Base-by-base conservation (phyloP, 23 red algal genomes). In the Gracilaria gracilis region DNA sequence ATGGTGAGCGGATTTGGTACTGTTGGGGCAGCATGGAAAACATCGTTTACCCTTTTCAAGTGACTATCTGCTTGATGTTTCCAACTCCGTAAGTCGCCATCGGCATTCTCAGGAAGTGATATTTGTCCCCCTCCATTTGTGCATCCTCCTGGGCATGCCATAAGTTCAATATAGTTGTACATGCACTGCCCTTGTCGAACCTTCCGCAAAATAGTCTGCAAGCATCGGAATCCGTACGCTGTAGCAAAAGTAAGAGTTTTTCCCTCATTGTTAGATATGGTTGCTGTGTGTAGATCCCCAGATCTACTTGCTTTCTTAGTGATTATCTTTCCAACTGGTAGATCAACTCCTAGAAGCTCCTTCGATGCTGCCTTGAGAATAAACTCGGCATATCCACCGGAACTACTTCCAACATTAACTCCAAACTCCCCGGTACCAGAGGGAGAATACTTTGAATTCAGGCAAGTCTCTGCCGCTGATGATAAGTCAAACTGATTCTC, bases 61-160 rank as follows among this genome's bases (percentile, higher is more conserved):
- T 82, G 79, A 37, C n/a, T 65, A 82, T 59, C 42, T 44, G 79
- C 27, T 82, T 62, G 53, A 38, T 40, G 53, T 64, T 82, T 82
- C 58, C 54, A 62, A 19, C 54, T 62, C 21, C 58, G 9, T 27
- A 65, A 25, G 54, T 82, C 79, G 5, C 37, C 79, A 11, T 40
- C 44, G 4, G 4, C 21, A 62, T 59, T 17, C 25, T 61, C 54
- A 15, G 79, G 79, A 38, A 44, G 15, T 40, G 83, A 39, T 25
- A 94, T 44, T 76, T 92, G 96, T 16, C 96, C 96, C 13, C 91
- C 91, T 32, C 96, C 96, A 75, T 98, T 98, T 67, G 66, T 87
- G 54, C 96, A 98, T 46, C 96, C 96, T 37, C 84, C 83, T 21
- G 92, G 92, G 80, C 96, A 98, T 53, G 96, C 89, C 91, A 98